phyloP scores from a whole-genome alignment of 2,329 filamentous ascomycete species.

The Colletotrichum musae region DNA sequence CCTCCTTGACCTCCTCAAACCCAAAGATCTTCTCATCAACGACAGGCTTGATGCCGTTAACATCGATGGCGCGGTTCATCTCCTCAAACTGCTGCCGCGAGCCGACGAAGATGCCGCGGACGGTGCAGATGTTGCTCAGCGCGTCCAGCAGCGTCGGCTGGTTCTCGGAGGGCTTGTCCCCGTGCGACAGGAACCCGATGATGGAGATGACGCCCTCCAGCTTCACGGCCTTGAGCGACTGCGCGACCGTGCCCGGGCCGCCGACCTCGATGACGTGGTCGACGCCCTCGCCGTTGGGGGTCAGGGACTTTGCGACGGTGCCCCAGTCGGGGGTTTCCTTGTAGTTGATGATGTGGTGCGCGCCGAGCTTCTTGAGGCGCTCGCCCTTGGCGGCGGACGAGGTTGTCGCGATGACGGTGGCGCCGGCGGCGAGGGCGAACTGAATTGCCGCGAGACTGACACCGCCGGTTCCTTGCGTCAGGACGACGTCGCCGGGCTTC shows the following conservation, averaged over 20 bases:
- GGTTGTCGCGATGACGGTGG: constrained; percentile 65
- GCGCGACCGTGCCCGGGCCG: constrained; percentile 58
- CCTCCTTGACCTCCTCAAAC: constrained; percentile 40
- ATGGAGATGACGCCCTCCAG: constrained; percentile 62
- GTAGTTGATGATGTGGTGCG: constrained; percentile 67
- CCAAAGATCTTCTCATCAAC: constrained; percentile 34
- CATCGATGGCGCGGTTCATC: constrained; percentile 39
- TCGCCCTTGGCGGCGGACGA: constrained; percentile 60
- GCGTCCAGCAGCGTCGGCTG: constrained; percentile 39
- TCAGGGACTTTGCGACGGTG: constrained; percentile 58
- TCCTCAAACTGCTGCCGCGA: constrained; percentile 40
- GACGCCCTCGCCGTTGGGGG: constrained; percentile 58
- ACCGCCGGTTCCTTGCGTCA: constrained; percentile 80
- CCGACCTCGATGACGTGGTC: constrained; percentile 66
- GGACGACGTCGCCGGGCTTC: constrained; percentile 69
- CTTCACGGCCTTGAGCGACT: constrained; percentile 61
- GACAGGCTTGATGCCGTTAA: constrained; percentile 34
- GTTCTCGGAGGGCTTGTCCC: constrained; percentile 3
- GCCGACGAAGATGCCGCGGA: constrained; percentile 35
- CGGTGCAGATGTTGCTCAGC: constrained; percentile 36
- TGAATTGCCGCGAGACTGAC: constrained; percentile 77
- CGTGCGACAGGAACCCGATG: constrained; percentile 47
- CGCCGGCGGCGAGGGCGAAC: constrained; percentile 65
- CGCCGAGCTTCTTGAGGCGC: constrained; percentile 61
- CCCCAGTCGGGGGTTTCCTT: constrained; percentile 62